Base-by-base conservation (phyloP, 352 stramenopile species). In the Pythium rhizo-oryzae region DNA sequence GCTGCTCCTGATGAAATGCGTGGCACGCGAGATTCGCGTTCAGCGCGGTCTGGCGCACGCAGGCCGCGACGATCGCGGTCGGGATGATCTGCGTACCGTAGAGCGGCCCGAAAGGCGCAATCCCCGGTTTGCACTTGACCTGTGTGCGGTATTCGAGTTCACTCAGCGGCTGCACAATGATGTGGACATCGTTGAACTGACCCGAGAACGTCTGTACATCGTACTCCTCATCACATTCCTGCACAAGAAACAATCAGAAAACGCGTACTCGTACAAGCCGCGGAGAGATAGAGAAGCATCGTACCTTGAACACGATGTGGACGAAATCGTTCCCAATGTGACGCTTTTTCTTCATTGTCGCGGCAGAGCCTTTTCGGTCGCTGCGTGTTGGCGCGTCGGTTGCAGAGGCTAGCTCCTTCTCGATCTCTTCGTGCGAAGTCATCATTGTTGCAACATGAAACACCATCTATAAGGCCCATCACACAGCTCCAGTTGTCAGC, bases 241-340 rank as follows among this genome's bases (percentile, higher is more conserved):
- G 24, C 8, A 47, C 41, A 8, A 13, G n/a, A 8, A 19, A 15
- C 5, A 21, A 39, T 24, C n/a, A 23, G 25, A 21, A 41, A 19
- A 23, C 6, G 47, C n/a, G n/a, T n/a, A n/a, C 16, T 49, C 1
- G 19, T 12, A n/a, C 8, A 33, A 33, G 6, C 28, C 28, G 28
- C 28, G 28, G 28, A 33, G 28, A 33, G 28, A 6, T 8, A n/a
- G n/a, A n/a, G n/a, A n/a, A n/a, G n/a, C n/a, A 41, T 15, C 35
- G 35, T 15, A 70, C 69, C 65, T 94, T 91, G 69, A 93, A 96
- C 4, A 96, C 69, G 6, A 96, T 77, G 52, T 96, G 87, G 3
- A 96, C 87, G 62, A 96, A 96, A 56, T 96, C 89, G 59, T 96
- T 96, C 33, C 89, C 89, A 70, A 96, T 92, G 67, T 96, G 89